phyloP scores from a whole-genome alignment of 176 grass and related monocot genomes.

The Musa schizocarpa region DNA sequence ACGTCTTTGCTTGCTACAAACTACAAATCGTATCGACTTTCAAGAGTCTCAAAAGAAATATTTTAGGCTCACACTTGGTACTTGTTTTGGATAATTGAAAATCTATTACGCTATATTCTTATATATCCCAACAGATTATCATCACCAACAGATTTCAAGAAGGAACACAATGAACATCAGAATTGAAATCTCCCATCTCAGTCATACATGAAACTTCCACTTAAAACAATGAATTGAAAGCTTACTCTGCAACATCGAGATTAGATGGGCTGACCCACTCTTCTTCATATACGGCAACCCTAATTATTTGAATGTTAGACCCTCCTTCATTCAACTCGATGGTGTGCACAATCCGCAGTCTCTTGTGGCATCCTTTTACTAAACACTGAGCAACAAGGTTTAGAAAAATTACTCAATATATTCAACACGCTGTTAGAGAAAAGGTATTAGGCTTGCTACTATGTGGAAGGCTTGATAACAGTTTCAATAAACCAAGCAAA shows the following conservation, averaged over 20 bases:
- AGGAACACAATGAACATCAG: not conserved
- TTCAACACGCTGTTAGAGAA: not conserved
- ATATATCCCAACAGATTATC: not conserved
- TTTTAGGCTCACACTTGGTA: not conserved
- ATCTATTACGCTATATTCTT: not conserved
- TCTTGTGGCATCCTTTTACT: slow-evolving; percentile 93
- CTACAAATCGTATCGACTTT: not conserved
- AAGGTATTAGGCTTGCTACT: not conserved
- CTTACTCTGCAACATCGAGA: slow-evolving; percentile 63
- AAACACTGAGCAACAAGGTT: slow-evolving; percentile 47
- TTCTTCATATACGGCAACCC: slow-evolving; percentile 91
- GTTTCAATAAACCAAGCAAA: not conserved
- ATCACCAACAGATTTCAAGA: not conserved
- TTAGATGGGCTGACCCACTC: slow-evolving; percentile 65
- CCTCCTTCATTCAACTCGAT: slow-evolving; percentile 91
- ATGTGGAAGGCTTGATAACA: not conserved
- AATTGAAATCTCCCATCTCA: not conserved
- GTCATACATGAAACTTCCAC: not conserved
- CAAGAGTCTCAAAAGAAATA: not conserved
- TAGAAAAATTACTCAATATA: slow-evolving; percentile 18
- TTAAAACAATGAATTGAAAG: not conserved
- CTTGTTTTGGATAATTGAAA: not conserved
- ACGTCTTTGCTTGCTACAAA: too few relatives aligned
- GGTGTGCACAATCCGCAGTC: slow-evolving; percentile 79
- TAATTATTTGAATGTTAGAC: slow-evolving; percentile 69